Percentiles rank a stretch among this genome's conserved stretches.
Evolutionary conservation across 768 basidiomycete species (phyloP).

Genomic region (Pulveroboletus sp.): DNA sequence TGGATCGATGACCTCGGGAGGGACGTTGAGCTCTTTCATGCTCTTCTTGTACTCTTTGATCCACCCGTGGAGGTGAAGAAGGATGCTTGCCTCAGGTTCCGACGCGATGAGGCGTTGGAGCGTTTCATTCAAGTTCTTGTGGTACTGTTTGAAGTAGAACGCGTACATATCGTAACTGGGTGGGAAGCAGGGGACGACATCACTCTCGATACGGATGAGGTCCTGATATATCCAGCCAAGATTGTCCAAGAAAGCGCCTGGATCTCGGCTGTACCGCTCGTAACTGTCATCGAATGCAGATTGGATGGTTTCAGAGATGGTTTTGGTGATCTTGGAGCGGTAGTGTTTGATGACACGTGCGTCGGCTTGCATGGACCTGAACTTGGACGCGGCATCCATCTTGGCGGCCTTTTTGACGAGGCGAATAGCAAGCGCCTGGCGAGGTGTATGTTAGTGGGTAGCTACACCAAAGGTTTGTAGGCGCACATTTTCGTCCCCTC

Average conservation of each 20-base stretch:
- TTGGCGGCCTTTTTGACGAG: slow-evolving; percentile 94
- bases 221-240: slow-evolving; percentile 94
- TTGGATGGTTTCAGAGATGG: slow-evolving; percentile 75
- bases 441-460: neutral
- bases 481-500: slow-evolving; percentile 90
- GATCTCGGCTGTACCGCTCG: slow-evolving; percentile 57
- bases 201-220: slow-evolving; percentile 86
- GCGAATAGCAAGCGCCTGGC: slow-evolving; percentile 86
- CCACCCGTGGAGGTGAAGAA: slow-evolving; percentile 88
- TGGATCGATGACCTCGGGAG: slow-evolving; percentile 79
- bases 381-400: slow-evolving; percentile 89
- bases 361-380: slow-evolving; percentile 90
- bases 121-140: slow-evolving; percentile 75
- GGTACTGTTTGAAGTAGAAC: slow-evolving; percentile 84
- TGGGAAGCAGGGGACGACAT: slow-evolving; percentile 90
- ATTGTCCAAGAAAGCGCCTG: slow-evolving; percentile 70
- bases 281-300: slow-evolving; percentile 68
- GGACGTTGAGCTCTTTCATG: slow-evolving; percentile 91
- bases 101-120: slow-evolving; percentile 67
- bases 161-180: slow-evolving; percentile 87
- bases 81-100: slow-evolving; percentile 83
- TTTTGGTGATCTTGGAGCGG: slow-evolving; percentile 81
- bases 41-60: slow-evolving; percentile 92
- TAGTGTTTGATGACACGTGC: slow-evolving; percentile 95
- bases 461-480: neutral